These are phyloP conservation scores for Parathielavia hyrcaniae DNA, from an alignment of 495 filamentous ascomycete genomes.

Conservation along the genomic window DNA sequence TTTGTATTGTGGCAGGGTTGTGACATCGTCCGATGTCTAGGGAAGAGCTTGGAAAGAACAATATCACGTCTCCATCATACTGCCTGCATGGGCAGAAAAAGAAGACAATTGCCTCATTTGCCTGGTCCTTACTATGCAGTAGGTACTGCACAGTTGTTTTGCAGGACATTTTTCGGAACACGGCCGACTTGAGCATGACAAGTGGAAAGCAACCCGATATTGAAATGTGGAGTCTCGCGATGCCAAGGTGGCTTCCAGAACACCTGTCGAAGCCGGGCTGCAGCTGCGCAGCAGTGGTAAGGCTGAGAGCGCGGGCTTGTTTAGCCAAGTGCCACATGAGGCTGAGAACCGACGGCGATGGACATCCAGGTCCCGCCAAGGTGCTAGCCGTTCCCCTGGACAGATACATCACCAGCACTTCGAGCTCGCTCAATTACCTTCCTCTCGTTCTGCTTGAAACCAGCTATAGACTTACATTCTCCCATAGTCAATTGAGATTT, in stretches of 20 bases:
- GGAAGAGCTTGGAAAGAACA: conserved; percentile 10
- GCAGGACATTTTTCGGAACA: too few species aligned
- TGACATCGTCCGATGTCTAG: not conserved
- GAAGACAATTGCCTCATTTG: conserved; percentile 13
- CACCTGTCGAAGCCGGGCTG: conserved; percentile 18
- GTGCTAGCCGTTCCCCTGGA: too few species aligned
- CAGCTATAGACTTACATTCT: too few species aligned
- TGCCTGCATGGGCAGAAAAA: not conserved
- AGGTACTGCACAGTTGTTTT: too few species aligned
- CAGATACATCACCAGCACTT: too few species aligned
- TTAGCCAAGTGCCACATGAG: conserved; percentile 18
- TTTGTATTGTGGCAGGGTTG: not conserved
- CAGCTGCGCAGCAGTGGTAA: conserved; percentile 29
- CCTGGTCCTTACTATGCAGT: not conserved
- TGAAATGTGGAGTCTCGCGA: not conserved
- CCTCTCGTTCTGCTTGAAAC: too few species aligned
- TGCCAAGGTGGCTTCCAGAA: conserved; percentile 23
- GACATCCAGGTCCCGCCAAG: too few species aligned
- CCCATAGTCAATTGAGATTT: too few species aligned
- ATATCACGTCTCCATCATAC: not conserved
- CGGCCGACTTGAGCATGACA: too few species aligned
- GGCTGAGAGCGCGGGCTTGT: conserved; percentile 22
- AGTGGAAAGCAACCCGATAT: not conserved
- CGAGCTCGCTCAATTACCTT: too few species aligned
- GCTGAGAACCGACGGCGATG: conserved; percentile 6